These are phyloP conservation scores for Metarhizium album DNA, from an alignment of 2,329 filamentous ascomycete genomes.

Conservation along the genomic window DNA sequence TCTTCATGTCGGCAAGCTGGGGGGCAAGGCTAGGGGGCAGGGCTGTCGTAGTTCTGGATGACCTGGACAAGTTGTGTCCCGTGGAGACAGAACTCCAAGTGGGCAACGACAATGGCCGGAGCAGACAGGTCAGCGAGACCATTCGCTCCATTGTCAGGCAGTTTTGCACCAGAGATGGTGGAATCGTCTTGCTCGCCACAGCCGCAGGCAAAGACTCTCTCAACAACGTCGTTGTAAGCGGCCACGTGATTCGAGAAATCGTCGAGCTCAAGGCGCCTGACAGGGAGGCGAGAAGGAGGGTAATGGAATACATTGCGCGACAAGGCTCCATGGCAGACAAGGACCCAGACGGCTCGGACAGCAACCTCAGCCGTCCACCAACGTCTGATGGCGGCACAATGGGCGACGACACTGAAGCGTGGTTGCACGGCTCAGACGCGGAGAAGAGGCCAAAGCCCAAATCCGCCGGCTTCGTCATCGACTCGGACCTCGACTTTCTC, in stretches of 20 bases:
- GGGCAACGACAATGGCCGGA: slow-evolving; percentile 85
- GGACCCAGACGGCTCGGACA: slow-evolving; percentile 24
- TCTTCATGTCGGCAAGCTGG: slow-evolving; percentile 89
- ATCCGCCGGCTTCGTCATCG: slow-evolving; percentile 58
- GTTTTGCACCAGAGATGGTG: slow-evolving; percentile 68
- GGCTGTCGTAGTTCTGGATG: slow-evolving; percentile 79
- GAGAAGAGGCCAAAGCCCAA: slow-evolving; percentile 19
- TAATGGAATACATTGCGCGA: slow-evolving; percentile 69
- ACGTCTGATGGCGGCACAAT: slow-evolving; percentile 41
- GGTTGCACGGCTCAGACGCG: slow-evolving; percentile 65
- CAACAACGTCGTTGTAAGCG: slow-evolving; percentile 81
- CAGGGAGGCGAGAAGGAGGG: slow-evolving; percentile 75
- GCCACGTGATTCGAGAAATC: slow-evolving; percentile 87
- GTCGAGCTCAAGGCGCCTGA: slow-evolving; percentile 81
- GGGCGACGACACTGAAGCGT: slow-evolving; percentile 49
- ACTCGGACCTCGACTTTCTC: slow-evolving; percentile 73
- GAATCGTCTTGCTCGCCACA: slow-evolving; percentile 79
- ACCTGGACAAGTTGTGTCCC: slow-evolving; percentile 86
- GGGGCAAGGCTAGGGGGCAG: slow-evolving; percentile 76
- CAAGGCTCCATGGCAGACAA: slow-evolving; percentile 35
- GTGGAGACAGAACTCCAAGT: slow-evolving; percentile 91
- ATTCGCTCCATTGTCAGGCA: slow-evolving; percentile 74
- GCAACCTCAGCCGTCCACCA: slow-evolving; percentile 42
- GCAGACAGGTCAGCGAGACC: slow-evolving; percentile 83
- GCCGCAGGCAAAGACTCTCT: slow-evolving; percentile 88